Evolutionary conservation across 805 yeast genomes (phyloP).

Genomic region (Suhomyces sp.): DNA sequence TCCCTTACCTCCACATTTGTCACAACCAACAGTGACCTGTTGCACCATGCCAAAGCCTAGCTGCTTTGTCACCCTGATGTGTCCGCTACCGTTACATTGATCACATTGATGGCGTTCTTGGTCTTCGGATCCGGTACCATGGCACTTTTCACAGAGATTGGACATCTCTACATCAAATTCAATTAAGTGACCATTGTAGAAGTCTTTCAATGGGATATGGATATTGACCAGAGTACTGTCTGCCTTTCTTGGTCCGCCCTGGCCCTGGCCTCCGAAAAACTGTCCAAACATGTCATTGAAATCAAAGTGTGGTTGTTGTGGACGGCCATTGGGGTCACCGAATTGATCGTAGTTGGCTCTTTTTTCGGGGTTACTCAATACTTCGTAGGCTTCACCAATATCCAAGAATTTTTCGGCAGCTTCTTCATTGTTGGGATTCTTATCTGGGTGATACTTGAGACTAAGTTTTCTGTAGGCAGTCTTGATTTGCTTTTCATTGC

Average conservation of each 20-base stretch:
- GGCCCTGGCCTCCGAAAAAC: conserved; percentile 39
- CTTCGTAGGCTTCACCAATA: conserved; percentile 91
- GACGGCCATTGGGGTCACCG: conserved; percentile 64
- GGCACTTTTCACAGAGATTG: conserved; percentile 72
- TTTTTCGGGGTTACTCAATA: conserved; percentile 69
- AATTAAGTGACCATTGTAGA: conserved; percentile 63
- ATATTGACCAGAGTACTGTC: conserved; percentile 57
- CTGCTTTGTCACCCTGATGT: conserved; percentile 61
- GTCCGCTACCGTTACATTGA: conserved; percentile 75
- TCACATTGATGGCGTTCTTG: conserved; percentile 64
- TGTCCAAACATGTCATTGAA: conserved; percentile 64
- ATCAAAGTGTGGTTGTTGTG: conserved; percentile 26
- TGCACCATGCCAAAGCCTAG: conserved; percentile 91
- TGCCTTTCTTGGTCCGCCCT: conserved; percentile 48
- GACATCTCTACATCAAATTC: conserved; percentile 66
- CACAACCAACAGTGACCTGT: conserved; percentile 76
- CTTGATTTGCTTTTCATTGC: conserved; percentile 78
- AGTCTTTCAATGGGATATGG: conserved; percentile 57
- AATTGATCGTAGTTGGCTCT: conserved; percentile 64
- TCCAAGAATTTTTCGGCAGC: conserved; percentile 87
- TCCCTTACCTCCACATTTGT: conserved; percentile 78
- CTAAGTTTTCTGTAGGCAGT: conserved; percentile 79
- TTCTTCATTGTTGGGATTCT: conserved; percentile 69
- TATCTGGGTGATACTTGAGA: conserved; percentile 91
- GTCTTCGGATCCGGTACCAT: conserved; percentile 84